These are phyloP conservation scores for Pseudocercospora vitis DNA, from an alignment of 2,329 filamentous ascomycete genomes.

Conservation along the genomic window DNA sequence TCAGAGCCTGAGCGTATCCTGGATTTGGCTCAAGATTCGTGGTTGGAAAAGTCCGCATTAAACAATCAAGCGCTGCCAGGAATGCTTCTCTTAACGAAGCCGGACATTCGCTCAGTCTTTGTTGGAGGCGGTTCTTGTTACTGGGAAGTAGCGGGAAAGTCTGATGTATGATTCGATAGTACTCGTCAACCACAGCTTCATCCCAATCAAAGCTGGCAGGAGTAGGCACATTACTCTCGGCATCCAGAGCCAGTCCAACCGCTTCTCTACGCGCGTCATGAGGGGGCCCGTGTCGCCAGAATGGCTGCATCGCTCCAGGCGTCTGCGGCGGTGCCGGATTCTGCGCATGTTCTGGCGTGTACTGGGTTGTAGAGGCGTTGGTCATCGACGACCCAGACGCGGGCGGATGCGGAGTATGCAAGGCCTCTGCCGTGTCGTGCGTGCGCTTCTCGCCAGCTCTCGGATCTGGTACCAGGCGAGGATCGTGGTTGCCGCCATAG, in stretches of 20 bases:
- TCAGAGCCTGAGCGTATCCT: conserved; percentile 39
- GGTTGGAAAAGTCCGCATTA: conserved; percentile 57
- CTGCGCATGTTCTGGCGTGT: conserved; percentile 13
- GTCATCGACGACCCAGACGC: conserved; percentile 15
- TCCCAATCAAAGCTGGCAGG: conserved; percentile 47
- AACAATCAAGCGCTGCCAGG: conserved; percentile 60
- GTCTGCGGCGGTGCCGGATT: conserved; percentile 10
- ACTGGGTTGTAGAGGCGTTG: conserved; percentile 18
- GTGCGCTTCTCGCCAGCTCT: conserved; percentile 36
- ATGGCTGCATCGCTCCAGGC: conserved; percentile 28
- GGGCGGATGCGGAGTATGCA: conserved; percentile 24
- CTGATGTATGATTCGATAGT: conserved; percentile 64
- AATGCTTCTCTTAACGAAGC: conserved; percentile 63
- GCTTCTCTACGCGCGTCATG: conserved; percentile 32
- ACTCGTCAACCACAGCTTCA: conserved; percentile 50
- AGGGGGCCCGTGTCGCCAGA: conserved; percentile 22
- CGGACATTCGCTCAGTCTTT: conserved; percentile 58
- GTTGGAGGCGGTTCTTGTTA: conserved; percentile 57
- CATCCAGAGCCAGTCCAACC: conserved; percentile 33
- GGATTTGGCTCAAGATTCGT: conserved; percentile 40
- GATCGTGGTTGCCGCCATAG: conserved; percentile 19
- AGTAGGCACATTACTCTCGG: conserved; percentile 22
- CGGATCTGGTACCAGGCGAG: conserved; percentile 28
- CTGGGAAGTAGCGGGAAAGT: conserved; percentile 66
- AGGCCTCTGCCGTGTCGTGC: conserved; percentile 32